Percentiles rank a stretch among this genome's conserved stretches.
Conservation (phyloP, 2,329 filamentous ascomycete genomes). For the Chaetomiaceae sp. region DNA sequence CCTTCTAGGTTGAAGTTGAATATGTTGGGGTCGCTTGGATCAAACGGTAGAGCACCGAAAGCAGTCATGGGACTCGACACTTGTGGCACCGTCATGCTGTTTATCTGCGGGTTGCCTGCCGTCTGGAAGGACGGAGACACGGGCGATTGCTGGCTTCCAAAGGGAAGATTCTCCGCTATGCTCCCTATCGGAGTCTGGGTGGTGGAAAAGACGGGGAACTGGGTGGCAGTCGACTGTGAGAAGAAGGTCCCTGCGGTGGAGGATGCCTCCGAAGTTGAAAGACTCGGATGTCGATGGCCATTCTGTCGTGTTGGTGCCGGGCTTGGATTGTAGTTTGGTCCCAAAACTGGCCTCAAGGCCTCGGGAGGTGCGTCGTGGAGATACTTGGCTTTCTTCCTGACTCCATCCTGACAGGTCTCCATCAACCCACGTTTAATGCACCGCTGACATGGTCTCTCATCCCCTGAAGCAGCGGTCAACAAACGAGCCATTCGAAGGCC, state of each 20-base stretch:
- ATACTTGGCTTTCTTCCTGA: constrained; percentile 98
- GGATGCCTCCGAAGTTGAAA: constrained; percentile 43
- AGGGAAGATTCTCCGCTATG: constrained; percentile 48
- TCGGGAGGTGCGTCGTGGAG: constrained; percentile 92
- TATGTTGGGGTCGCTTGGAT: constrained; percentile 83
- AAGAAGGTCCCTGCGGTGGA: constrained; percentile 43
- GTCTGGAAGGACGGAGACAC: constrained; percentile 68
- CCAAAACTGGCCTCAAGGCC: constrained; percentile 80
- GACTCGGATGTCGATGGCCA: constrained; percentile 46
- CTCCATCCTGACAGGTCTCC: constrained; percentile 89
- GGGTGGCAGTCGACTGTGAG: constrained; percentile 41
- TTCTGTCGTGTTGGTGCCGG: constrained; percentile 44
- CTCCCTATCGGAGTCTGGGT: constrained; percentile 42
- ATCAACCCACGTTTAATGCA: constrained; percentile 92
- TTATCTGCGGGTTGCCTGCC: constrained; percentile 45
- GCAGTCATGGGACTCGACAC: constrained; percentile 47
- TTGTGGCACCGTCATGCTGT: constrained; percentile 46
- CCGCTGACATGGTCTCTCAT: constrained; percentile 88
- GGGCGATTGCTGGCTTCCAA: constrained; percentile 66
- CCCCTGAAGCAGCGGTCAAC: constrained; percentile 55
- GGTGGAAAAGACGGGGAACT: constrained; percentile 50
- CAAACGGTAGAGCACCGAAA: constrained; percentile 64
- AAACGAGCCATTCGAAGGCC: neutral
- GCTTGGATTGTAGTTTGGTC: constrained; percentile 62
- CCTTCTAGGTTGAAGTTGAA: constrained; percentile 96